Base-by-base conservation (phyloP, 2,329 filamentous ascomycete species). In the Dactylellina sp. region DNA sequence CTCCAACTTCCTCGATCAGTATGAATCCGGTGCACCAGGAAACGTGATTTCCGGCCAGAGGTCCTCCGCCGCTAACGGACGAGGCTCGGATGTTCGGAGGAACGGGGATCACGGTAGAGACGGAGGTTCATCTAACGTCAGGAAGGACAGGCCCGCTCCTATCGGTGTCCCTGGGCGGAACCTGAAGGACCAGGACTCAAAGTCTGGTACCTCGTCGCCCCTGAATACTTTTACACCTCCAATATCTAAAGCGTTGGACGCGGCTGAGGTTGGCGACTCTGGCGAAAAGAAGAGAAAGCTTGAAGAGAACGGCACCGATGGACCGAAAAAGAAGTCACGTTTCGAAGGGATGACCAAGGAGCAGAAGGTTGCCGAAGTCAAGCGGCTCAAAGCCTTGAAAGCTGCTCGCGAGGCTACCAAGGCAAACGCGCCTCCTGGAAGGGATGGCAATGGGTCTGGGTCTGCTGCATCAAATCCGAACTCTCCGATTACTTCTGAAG, bases 281-380 rank as follows among this genome's bases (percentile, higher is more conserved):
- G 20, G 37, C 24, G 70, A 66, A 49, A 66, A 57, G 61, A 74
- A 74, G 42, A 47, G 70, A 37, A 74, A 66, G 32, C 49, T 74
- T 2, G 70, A 74, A 18, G 70, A 66, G 49, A 66, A 66, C 44
- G 55, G 61, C 11, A 55, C 61, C 5, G 61, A 47, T 24, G 55
- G 22, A 14, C 70, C 70, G 16, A 62, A 59, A 9, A 74, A 79
- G 71, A 76, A 78, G 24, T 72, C 70, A 32, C 44, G 50, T 7
- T 77, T 77, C 24, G 71, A 74, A 40, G 62, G 64, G 47, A 76
- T 79, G 71, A 63, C 77, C 18, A 75, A 60, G 32, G 72, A 77
- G 44, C 74, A 76, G 22, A 70, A 63, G 44, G 61, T 66, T 35
- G 70, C 70, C 16, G 70, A 74, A 28, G 42, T 74, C 25, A 74